Percentiles rank a stretch among this genome's conserved stretches.
Conservation (phyloP, 805 yeast genomes). For the Wickerhamomyces silvicola region DNA sequence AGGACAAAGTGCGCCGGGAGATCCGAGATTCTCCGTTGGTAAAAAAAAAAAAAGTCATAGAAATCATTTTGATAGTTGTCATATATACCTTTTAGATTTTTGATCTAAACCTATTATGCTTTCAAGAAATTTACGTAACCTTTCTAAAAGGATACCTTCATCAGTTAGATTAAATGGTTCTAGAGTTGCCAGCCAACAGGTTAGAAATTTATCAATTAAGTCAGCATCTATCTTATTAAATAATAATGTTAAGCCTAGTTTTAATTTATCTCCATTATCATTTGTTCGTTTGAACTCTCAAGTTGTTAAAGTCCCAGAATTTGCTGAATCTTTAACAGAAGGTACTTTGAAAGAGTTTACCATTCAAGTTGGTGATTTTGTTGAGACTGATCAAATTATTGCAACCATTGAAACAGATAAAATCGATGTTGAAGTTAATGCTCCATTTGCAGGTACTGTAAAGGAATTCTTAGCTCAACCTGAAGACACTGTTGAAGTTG, state of each 20-base stretch:
- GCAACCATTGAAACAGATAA: conserved; percentile 98
- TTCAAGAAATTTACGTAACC: conserved; percentile 10
- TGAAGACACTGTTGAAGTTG: conserved; percentile 93
- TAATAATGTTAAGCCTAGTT: no score
- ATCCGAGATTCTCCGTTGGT: neutral
- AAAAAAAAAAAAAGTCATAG: no score
- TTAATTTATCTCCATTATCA: conserved; percentile 8
- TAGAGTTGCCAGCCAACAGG: conserved; percentile 2
- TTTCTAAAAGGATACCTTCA: conserved; percentile 9
- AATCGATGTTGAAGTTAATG: conserved; percentile 93
- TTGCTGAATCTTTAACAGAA: conserved; percentile 98
- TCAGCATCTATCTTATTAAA: no score
- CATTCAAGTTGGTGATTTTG: conserved; percentile 82
- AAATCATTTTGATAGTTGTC: neutral
- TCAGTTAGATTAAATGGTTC: no score
- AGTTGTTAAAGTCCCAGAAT: conserved; percentile 86
- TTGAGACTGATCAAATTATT: conserved; percentile 78
- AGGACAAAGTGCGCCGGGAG: no score
- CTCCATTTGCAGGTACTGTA: conserved; percentile 88
- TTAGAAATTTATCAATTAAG: neutral
- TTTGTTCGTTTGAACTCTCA: conserved; percentile 31
- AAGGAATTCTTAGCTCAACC: conserved; percentile 74
- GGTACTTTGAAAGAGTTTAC: conserved; percentile 76
- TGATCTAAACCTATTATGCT: conserved; percentile 7
- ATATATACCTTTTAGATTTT: neutral